Conservation (phyloP, 192 early-diverging fungal genomes). For the Ambispora gerdemannii region DNA sequence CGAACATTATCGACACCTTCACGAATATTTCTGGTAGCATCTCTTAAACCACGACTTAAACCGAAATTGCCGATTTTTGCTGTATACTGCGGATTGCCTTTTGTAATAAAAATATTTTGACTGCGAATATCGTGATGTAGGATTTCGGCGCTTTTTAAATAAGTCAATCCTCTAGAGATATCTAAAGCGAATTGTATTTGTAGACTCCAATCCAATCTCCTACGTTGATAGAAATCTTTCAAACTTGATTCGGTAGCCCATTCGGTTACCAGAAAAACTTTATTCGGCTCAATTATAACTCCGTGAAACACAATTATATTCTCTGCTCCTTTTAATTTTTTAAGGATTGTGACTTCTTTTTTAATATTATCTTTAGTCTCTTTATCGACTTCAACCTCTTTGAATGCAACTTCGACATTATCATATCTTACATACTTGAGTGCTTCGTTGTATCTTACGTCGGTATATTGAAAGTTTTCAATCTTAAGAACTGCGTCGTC, state of each 20-base stretch:
- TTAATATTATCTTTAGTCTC: too few relatives aligned
- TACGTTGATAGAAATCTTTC: constrained; percentile 37
- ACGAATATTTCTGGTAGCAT: background rate
- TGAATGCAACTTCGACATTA: too few relatives aligned
- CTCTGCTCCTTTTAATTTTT: background rate
- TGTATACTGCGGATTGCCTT: background rate
- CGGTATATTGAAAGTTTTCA: too few relatives aligned
- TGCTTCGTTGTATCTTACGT: too few relatives aligned
- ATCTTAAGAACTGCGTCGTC: too few relatives aligned
- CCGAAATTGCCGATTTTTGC: constrained; percentile 41
- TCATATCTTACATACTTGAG: too few relatives aligned
- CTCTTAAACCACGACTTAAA: constrained; percentile 1
- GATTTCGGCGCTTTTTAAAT: constrained; percentile 40
- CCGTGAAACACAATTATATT: background rate
- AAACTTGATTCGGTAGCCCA: constrained; percentile 37
- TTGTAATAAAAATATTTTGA: constrained; percentile 27
- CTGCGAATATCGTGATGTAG: constrained; percentile 41
- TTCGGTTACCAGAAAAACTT: constrained; percentile 38
- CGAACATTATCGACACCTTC: background rate
- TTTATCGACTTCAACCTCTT: too few relatives aligned
- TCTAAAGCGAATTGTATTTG: constrained; percentile 38
- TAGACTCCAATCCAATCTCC: background rate
- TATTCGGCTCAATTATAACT: constrained; percentile 2
- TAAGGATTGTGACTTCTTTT: background rate
- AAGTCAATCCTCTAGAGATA: constrained; percentile 38